Evolutionary conservation across 805 yeast genomes (phyloP), one percentile per base, ranked within the genome.

Genomic region (Yarrowia deformans): DNA sequence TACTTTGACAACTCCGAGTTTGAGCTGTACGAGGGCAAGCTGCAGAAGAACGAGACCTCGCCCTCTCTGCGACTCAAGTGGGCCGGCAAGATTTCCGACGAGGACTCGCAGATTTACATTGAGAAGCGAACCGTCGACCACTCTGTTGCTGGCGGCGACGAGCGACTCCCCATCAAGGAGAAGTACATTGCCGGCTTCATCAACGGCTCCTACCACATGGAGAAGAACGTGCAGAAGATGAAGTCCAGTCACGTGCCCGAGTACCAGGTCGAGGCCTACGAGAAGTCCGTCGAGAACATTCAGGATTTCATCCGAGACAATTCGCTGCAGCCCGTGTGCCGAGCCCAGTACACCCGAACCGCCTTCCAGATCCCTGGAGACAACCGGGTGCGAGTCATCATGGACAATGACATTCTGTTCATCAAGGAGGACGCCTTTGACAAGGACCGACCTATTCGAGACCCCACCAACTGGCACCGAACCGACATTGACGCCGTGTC

Each of bases 331-430:
- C 99, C 99, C 14, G 86, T 91, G 46, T 80, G 95, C 77, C 88
- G 98, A 81, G 86, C 97, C 12, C 86, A 89, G 45, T 92, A 91
- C 81, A 90, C 92, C 50, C 85, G 98, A 79, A 91, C 97, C 7
- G 98, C 98, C 2, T 94, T 95, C 83, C 98, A 94, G 82, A 94
- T 94, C 74, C 99, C 99, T 2, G 98, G 98, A 70, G 98, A 95
- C 77, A 96, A 93, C 77, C 86, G 94, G 75, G 89, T 93, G 46
- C 88, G 98, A 77, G 88, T 95, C 71, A 88, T 91, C 54, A 91
- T 94, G 72, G 98, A 94, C 79, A 89, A 96, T 16, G 95, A 95
- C 77, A 87, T 95, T 69, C 76, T 88, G 67, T 93, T 91, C 76
- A 88, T 94, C 71, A 87, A 98, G 74, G 99, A 94, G 77, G 98